A percentile compares a stretch with the other conserved stretches of the same genome.
Conservation (phyloP, 1,284 basidiomycete species). For the Cerioporus squamosus region DNA sequence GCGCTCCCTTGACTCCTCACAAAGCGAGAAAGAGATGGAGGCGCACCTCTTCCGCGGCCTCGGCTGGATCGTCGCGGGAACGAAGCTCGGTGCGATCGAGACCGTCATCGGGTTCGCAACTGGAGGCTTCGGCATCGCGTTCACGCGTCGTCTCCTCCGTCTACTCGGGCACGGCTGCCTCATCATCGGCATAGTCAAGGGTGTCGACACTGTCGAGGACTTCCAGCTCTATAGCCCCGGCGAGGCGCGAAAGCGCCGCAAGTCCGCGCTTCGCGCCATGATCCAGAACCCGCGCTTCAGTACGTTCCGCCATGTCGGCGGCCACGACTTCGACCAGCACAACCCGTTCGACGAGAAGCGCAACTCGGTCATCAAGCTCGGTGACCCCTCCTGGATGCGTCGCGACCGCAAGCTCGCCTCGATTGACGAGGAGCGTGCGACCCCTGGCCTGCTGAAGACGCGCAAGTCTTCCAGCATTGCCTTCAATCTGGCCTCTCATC, state of each 20-base stretch:
- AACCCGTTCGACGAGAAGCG: conserved; percentile 22
- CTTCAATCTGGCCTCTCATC: conserved; percentile 9
- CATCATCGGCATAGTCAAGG: conserved; percentile 65
- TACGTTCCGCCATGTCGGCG: conserved; percentile 53
- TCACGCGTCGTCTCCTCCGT: conserved; percentile 62
- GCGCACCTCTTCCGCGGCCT: conserved; percentile 60
- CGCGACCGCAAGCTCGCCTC: conserved; percentile 14
- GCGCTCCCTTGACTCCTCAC: conserved; percentile 51
- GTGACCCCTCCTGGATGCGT: conserved; percentile 27
- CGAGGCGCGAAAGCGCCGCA: conserved; percentile 22
- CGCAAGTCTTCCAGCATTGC: conserved; percentile 18
- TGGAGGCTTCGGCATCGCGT: conserved; percentile 51
- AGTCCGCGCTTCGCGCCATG: conserved; percentile 41
- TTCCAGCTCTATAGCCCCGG: conserved; percentile 32
- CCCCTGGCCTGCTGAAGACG: conserved; percentile 5
- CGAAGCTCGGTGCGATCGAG: conserved; percentile 68
- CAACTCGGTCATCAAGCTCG: conserved; percentile 21
- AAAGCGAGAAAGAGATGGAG: conserved; percentile 42
- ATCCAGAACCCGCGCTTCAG: conserved; percentile 60
- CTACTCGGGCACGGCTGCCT: conserved; percentile 56
- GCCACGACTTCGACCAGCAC: conserved; percentile 29
- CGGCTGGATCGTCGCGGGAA: conserved; percentile 62
- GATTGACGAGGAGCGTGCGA: conserved; percentile 11
- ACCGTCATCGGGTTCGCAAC: conserved; percentile 64
- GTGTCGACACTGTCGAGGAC: conserved; percentile 42